Percentiles rank a stretch among this genome's conserved stretches.
Conservation (phyloP, 2,329 filamentous ascomycete genomes). For the Colletotrichum theobromicola region DNA sequence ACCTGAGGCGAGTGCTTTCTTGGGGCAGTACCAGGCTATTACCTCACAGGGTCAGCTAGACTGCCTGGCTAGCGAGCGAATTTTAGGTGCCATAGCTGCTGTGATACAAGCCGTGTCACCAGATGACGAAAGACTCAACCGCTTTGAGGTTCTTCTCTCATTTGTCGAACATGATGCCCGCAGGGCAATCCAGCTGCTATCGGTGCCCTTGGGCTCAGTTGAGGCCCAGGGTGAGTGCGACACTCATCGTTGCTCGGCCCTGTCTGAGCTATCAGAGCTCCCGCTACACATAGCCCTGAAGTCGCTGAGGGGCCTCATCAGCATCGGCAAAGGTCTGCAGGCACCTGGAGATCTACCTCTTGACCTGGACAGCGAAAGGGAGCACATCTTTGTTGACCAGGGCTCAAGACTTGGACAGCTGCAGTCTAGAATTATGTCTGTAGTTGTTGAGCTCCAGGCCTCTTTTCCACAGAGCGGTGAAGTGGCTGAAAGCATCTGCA, state of each 20-base stretch:
- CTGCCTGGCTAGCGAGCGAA: slow-evolving; percentile 72
- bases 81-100: slow-evolving; percentile 75
- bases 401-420: slow-evolving; percentile 34
- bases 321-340: slow-evolving; percentile 76
- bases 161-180: slow-evolving; percentile 65
- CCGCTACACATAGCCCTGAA: slow-evolving; percentile 55
- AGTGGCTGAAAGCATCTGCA: slow-evolving; percentile 74
- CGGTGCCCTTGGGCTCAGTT: slow-evolving; percentile 27
- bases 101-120: slow-evolving; percentile 73
- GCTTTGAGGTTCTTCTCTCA: slow-evolving; percentile 60
- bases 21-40: slow-evolving; percentile 74
- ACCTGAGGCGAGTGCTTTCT: slow-evolving; percentile 69
- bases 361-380: slow-evolving; percentile 64
- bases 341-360: slow-evolving; percentile 69
- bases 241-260: slow-evolving; percentile 5
- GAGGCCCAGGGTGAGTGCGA: background rate
- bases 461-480: slow-evolving; percentile 67
- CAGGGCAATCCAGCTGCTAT: slow-evolving; percentile 30
- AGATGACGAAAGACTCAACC: slow-evolving; percentile 32
- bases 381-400: slow-evolving; percentile 1
- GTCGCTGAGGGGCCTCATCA: slow-evolving; percentile 71
- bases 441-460: slow-evolving; percentile 51
- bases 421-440: slow-evolving; percentile 52
- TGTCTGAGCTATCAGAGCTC: slow-evolving; percentile 38
- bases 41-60: slow-evolving; percentile 66